Percentiles rank a stretch among this genome's conserved stretches.
Conservation (phyloP, 208 protist genomes). For the Acanthamoeba royreba region DNA sequence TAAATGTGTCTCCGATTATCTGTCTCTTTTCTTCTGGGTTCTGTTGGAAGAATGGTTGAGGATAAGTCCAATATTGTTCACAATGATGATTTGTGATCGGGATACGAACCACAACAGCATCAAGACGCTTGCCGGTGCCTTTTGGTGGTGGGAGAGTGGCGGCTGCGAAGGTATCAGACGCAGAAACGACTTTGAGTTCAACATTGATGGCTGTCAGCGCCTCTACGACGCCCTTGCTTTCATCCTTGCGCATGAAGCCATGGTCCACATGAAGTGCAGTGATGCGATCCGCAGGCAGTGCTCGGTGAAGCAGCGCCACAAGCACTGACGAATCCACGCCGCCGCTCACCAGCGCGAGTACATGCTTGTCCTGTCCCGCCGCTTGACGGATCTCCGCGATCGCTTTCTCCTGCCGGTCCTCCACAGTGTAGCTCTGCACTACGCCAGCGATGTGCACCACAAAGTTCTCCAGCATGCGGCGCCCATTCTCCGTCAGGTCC, state of each 20-base stretch:
- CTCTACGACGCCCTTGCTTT: conserved; percentile 78
- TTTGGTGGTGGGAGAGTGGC: conserved; percentile 65
- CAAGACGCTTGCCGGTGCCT: background rate
- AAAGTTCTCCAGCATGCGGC: conserved; percentile 93
- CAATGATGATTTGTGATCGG: background rate
- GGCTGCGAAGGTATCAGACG: conserved; percentile 77
- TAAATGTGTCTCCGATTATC: conserved; percentile 97
- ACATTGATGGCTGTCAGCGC: conserved; percentile 84
- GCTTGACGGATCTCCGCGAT: conserved; percentile 87
- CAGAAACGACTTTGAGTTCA: conserved; percentile 76
- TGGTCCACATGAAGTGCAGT: conserved; percentile 97
- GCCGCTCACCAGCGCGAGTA: conserved; percentile 95
- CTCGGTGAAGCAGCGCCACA: conserved; percentile 92
- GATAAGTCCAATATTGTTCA: background rate
- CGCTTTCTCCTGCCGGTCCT: conserved; percentile 87
- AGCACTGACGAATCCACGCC: conserved; percentile 98
- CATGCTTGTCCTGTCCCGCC: conserved; percentile 82
- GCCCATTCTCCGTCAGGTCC: conserved; percentile 91
- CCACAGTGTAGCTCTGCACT: conserved; percentile 78
- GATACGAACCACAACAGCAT: background rate
- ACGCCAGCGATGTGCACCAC: conserved; percentile 83
- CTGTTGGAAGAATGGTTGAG: conserved; percentile 79
- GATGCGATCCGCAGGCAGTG: conserved; percentile 90
- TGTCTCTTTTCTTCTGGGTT: conserved; percentile 84
- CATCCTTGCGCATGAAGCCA: conserved; percentile 95